Percentiles rank a stretch among this genome's conserved stretches.
These are phyloP conservation scores for Aspergillus costaricaensis DNA, from an alignment of 2,329 filamentous ascomycete genomes.

Conservation along the genomic window DNA sequence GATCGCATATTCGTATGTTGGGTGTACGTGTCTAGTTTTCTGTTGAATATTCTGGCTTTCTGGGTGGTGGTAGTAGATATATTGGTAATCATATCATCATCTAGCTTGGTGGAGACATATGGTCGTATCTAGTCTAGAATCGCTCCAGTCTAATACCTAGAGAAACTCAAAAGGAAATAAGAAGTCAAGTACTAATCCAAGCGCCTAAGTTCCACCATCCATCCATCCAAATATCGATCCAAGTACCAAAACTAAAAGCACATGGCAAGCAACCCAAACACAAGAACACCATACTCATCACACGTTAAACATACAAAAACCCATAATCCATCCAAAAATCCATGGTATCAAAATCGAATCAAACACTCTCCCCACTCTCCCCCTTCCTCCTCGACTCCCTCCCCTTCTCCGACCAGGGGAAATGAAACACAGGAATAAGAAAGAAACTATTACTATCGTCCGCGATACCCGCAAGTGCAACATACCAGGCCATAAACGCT, in stretches of 20 bases:
- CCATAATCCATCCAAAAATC: fast-evolving
- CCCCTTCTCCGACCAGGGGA: slow-evolving; percentile 84
- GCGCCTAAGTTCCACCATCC: not conserved
- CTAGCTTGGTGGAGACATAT: too few species aligned
- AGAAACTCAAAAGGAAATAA: too few species aligned
- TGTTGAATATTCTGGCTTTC: too few species aligned
- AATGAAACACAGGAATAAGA: slow-evolving; percentile 82
- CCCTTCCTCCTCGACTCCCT: slow-evolving; percentile 27
- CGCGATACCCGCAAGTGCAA: slow-evolving; percentile 75
- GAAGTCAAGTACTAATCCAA: not conserved
- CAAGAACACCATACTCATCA: not conserved
- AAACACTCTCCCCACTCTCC: not conserved
- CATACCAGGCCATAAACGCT: slow-evolving; percentile 80
- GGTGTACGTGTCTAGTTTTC: too few species aligned
- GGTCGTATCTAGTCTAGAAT: not conserved
- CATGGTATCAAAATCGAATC: too few species aligned
- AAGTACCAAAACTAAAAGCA: not conserved
- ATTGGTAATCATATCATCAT: too few species aligned
- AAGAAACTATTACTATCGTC: slow-evolving; percentile 74
- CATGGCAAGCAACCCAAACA: not conserved
- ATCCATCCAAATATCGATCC: not conserved
- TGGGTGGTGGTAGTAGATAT: too few species aligned
- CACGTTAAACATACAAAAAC: too few species aligned
- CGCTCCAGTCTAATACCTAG: not conserved
- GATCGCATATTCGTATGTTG: too few species aligned